A percentile compares a stretch with the other conserved stretches of the same genome.
These are phyloP conservation scores for Trypanosoma mega DNA, from an alignment of 208 protist species.

Conservation along the genomic window DNA sequence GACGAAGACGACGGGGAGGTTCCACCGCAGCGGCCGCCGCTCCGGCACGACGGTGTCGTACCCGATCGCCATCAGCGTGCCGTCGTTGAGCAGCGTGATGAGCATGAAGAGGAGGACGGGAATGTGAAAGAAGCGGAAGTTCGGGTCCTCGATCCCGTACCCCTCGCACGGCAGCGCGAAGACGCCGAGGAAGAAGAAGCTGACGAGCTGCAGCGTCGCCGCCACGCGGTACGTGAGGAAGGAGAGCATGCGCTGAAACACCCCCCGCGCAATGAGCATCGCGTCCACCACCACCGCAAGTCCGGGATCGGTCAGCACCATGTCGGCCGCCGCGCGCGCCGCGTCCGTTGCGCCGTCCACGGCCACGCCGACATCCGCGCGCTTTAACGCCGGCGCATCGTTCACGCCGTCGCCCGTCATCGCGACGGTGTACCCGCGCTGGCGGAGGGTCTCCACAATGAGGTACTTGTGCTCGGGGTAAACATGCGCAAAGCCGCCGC, in stretches of 20 bases:
- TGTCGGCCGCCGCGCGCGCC: conserved; percentile 93
- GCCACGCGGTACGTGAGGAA: conserved; percentile 83
- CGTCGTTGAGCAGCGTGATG: conserved; percentile 83
- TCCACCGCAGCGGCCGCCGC: conserved; percentile 44
- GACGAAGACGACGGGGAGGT: conserved; percentile 37
- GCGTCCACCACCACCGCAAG: conserved; percentile 93
- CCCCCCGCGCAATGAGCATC: conserved; percentile 90
- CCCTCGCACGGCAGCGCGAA: conserved; percentile 67
- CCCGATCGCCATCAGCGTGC: conserved; percentile 49
- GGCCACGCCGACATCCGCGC: conserved; percentile 96
- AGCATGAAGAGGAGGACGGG: conserved; percentile 92
- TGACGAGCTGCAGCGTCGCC: conserved; percentile 79
- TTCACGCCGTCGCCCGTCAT: conserved; percentile 98
- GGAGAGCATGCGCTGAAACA: conserved; percentile 95
- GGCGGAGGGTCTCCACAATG: conserved; percentile 92
- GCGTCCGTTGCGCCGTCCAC: conserved; percentile 93
- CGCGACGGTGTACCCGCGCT: conserved; percentile 86
- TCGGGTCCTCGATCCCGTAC: conserved; percentile 56
- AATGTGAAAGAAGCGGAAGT: conserved; percentile 83
- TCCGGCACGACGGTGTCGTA: conserved; percentile 35
- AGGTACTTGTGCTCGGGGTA: conserved; percentile 96
- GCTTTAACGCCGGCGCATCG: conserved; percentile 95
- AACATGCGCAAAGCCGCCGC: conserved; percentile 92
- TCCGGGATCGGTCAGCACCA: conserved; percentile 93
- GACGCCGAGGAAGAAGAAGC: conserved; percentile 84